Conservation (phyloP, 2,329 filamentous ascomycete species). For the Colletotrichum viniferum region DNA sequence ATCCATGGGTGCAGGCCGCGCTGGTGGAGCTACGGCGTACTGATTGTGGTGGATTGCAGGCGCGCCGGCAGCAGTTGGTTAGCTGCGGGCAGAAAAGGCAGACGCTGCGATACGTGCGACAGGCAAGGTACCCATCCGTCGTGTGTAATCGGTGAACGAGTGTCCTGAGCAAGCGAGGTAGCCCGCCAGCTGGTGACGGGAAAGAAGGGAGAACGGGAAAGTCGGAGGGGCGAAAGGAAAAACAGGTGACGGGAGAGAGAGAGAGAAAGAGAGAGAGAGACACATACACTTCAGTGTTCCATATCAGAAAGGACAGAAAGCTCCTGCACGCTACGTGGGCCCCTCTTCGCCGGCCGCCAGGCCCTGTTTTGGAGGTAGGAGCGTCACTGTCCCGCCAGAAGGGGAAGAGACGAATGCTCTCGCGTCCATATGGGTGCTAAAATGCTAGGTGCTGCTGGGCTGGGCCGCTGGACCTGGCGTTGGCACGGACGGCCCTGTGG, state of each 20-base stretch:
- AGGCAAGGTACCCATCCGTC: not conserved
- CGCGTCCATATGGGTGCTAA: not conserved
- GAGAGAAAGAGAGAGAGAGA: not conserved
- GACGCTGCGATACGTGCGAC: not conserved
- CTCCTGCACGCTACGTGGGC: not conserved
- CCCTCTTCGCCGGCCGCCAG: not conserved
- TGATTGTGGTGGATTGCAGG: not conserved
- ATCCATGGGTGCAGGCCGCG: not conserved
- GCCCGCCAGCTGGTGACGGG: not conserved
- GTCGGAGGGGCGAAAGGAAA: not conserved
- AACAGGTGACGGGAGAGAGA: not conserved
- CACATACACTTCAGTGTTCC: not conserved
- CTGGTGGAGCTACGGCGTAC: not conserved
- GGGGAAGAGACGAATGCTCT: not conserved
- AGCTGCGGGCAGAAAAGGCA: not conserved
- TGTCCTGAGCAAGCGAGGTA: not conserved
- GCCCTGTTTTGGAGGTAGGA: slow-evolving; percentile 15
- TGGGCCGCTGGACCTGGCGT: not conserved
- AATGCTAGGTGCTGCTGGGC: not conserved
- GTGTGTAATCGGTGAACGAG: not conserved
- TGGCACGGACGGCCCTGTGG: slow-evolving; percentile 19
- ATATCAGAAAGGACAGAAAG: not conserved
- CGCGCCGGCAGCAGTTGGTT: not conserved
- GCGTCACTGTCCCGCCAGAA: slow-evolving; percentile 15
- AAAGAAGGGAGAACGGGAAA: not conserved